A percentile compares a stretch with the other conserved stretches of the same genome.
Conservation (phyloP, 2,329 filamentous ascomycete species). For the Catunica adiposa region DNA sequence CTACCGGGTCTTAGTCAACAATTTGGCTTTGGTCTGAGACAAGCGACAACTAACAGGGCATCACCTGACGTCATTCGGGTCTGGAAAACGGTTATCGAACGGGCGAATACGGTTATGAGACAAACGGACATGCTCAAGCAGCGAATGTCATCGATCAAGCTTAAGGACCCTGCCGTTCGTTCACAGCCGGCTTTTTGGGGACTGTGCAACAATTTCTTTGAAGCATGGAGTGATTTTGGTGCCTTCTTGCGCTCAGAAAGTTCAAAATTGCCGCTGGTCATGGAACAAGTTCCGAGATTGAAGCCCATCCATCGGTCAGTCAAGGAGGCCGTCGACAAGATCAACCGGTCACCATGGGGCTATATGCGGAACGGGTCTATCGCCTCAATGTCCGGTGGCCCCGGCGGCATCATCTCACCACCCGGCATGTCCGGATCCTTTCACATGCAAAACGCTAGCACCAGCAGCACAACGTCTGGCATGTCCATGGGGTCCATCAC, state of each 20-base stretch:
- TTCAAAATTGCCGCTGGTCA: constrained; percentile 36
- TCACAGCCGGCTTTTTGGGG: constrained; percentile 46
- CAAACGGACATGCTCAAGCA: constrained; percentile 57
- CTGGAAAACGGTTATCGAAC: constrained; percentile 55
- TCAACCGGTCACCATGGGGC: constrained; percentile 44
- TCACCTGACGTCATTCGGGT: constrained; percentile 41
- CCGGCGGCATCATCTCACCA: constrained; percentile 14
- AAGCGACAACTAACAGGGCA: constrained; percentile 42
- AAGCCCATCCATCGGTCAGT: constrained; percentile 68
- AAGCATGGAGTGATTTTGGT: constrained; percentile 52
- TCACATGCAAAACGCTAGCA: constrained; percentile 9
- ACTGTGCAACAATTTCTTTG: constrained; percentile 59
- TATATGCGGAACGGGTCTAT: constrained; percentile 18
- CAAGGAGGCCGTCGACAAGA: constrained; percentile 62
- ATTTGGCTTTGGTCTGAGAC: constrained; percentile 46
- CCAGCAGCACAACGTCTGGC: constrained; percentile 4
- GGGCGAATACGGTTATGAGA: constrained; percentile 53
- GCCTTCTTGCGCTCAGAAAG: constrained; percentile 36
- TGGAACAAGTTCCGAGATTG: constrained; percentile 57
- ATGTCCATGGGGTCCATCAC: not conserved
- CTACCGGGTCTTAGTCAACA: constrained; percentile 55
- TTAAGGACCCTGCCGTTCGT: constrained; percentile 66
- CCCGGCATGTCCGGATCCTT: constrained; percentile 5
- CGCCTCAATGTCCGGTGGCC: constrained; percentile 19
- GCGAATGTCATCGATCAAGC: constrained; percentile 61